Percentiles rank a stretch among this genome's conserved stretches.
These are phyloP conservation scores for Pterocarpus santalinus DNA, from an alignment of 306 rosid species.

Conservation along the genomic window DNA sequence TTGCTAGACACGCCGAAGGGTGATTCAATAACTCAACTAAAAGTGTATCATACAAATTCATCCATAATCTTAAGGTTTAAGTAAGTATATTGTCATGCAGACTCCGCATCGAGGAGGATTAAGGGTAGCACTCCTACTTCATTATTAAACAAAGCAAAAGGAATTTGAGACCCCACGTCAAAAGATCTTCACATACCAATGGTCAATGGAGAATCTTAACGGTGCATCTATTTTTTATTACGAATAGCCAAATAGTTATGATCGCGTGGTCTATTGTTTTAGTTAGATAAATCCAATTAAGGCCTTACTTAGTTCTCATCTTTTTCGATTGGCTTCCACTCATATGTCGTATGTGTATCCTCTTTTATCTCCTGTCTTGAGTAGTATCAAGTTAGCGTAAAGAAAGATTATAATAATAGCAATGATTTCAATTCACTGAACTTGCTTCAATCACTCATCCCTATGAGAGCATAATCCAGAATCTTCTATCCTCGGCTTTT, in stretches of 20 bases:
- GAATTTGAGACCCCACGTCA: not conserved
- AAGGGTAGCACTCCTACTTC: not conserved
- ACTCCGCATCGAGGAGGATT: not conserved
- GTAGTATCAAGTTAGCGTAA: not conserved
- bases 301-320: not conserved
- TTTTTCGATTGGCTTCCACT: not conserved
- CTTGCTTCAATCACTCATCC: not conserved
- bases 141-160: conserved; percentile 25
- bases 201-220: not conserved
- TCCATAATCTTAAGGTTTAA: conserved; percentile 50
- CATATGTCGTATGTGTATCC: too few relatives aligned
- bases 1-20: conserved; percentile 29
- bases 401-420: not conserved
- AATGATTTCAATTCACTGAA: conserved; percentile 6
- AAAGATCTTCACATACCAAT: not conserved
- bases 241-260: not conserved
- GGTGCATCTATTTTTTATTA: not conserved
- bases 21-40: conserved; percentile 32
- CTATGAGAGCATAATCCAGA: not conserved
- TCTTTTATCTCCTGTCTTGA: too few relatives aligned
- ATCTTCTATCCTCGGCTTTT: not conserved
- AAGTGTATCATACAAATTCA: not conserved
- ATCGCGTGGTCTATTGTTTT: not conserved
- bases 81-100: conserved; percentile 27
- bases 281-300: not conserved